Percentiles rank a stretch among this genome's conserved stretches.
Conservation (phyloP, 805 yeast genomes). For the Peterozyma toletana region DNA sequence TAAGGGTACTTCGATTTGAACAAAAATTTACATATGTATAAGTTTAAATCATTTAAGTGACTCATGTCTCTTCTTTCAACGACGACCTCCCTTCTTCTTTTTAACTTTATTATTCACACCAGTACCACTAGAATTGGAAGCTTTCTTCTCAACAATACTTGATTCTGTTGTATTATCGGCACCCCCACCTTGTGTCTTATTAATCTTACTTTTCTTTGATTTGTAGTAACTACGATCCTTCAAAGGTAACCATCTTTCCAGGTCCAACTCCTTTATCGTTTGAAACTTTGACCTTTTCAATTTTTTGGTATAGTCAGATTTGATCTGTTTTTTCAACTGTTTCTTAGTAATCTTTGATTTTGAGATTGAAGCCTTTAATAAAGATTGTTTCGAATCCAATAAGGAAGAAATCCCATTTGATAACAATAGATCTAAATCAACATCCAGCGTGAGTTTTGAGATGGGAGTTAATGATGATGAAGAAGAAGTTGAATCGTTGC, state of each 20-base stretch:
- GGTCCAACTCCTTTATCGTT: constrained; percentile 38
- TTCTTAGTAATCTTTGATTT: constrained; percentile 15
- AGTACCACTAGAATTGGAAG: constrained; percentile 8
- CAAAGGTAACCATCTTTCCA: constrained; percentile 89
- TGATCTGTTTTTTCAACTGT: constrained; percentile 21
- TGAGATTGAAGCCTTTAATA: constrained; percentile 9
- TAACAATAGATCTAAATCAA: constrained; percentile 24
- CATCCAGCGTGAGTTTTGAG: constrained; percentile 17
- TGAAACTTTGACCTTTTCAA: constrained; percentile 30
- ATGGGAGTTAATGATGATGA: constrained; percentile 13
- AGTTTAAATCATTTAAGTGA: too few species aligned
- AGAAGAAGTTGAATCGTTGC: constrained; percentile 4
- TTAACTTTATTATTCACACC: constrained; percentile 14
- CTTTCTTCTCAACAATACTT: constrained; percentile 16
- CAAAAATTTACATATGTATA: too few species aligned
- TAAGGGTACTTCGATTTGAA: too few species aligned
- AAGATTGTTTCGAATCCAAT: constrained; percentile 9
- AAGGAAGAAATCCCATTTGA: constrained; percentile 19
- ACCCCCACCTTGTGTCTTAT: constrained; percentile 57
- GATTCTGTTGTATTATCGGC: constrained; percentile 41
- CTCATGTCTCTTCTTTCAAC: not conserved
- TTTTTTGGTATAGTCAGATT: constrained; percentile 17
- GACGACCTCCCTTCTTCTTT: constrained; percentile 22
- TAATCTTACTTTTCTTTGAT: constrained; percentile 63
- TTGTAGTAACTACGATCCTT: constrained; percentile 79